Evolutionary conservation across 805 yeast species (phyloP).

Genomic region (Cephaloascus albidus): DNA sequence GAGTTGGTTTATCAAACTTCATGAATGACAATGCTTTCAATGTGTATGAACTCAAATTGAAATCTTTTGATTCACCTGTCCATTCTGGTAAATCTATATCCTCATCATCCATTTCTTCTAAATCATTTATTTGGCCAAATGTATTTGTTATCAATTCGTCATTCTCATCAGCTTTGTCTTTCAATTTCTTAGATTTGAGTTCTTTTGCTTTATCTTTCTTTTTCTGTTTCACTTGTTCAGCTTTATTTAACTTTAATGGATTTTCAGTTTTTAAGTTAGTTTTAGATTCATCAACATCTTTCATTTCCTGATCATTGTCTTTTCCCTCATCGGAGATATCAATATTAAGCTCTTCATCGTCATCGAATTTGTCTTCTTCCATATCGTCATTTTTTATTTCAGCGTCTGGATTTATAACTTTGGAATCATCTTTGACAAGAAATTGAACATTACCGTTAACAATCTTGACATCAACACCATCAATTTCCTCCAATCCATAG

Average conservation of each 20-base stretch:
- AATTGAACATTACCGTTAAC: constrained; percentile 62
- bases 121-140: constrained; percentile 17
- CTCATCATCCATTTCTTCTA: constrained; percentile 19
- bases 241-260: background rate
- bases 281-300: constrained; percentile 1
- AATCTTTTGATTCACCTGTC: constrained; percentile 30
- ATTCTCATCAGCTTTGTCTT: constrained; percentile 5
- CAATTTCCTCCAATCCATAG: constrained; percentile 88
- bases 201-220: background rate
- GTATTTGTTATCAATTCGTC: constrained; percentile 16
- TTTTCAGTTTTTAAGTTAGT: background rate
- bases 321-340: constrained; percentile 12
- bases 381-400: constrained; percentile 10
- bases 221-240: constrained; percentile 1
- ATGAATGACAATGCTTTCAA: constrained; percentile 52
- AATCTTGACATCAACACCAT: constrained; percentile 79
- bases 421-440: constrained; percentile 18
- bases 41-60: constrained; percentile 42
- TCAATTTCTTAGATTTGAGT: background rate
- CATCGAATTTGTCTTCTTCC: constrained; percentile 6
- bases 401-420: constrained; percentile 24
- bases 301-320: constrained; percentile 5
- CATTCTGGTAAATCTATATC: constrained; percentile 52
- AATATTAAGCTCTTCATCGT: constrained; percentile 7
- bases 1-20: constrained; percentile 67